Percentiles rank a stretch among this genome's conserved stretches.
Evolutionary conservation across 2,329 filamentous ascomycete species (phyloP).

Genomic region (Cladophialophora psammophila): DNA sequence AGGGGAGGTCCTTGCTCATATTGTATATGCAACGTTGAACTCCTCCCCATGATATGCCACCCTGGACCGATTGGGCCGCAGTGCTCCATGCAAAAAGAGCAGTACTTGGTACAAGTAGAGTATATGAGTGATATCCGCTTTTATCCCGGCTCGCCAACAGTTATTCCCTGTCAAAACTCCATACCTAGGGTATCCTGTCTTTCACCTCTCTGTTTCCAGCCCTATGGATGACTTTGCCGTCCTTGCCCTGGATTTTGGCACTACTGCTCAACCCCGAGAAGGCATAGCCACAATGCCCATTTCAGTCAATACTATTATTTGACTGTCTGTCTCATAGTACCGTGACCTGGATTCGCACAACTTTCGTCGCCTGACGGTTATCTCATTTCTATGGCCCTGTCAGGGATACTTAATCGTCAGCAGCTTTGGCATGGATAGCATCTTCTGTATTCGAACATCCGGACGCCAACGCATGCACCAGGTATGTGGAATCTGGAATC

Average conservation of each 20-base stretch:
- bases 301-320: background rate
- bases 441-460: background rate
- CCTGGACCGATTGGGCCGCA: slow-evolving; percentile 1
- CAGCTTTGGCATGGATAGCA: background rate
- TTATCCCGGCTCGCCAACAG: background rate
- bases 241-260: background rate
- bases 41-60: background rate
- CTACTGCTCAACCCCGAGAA: slow-evolving; percentile 2
- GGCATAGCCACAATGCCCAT: slow-evolving; percentile 15
- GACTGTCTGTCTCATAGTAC: background rate
- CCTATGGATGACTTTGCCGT: slow-evolving; percentile 11
- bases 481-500: slow-evolving; percentile 12
- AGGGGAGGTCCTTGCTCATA: background rate
- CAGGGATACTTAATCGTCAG: background rate
- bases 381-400: background rate
- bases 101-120: too few species aligned
- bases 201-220: slow-evolving; percentile 14
- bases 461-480: background rate
- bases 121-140: background rate
- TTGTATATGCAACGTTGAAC: background rate
- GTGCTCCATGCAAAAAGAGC: background rate
- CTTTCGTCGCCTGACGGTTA: background rate
- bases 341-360: background rate
- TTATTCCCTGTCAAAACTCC: background rate
- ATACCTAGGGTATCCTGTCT: slow-evolving; percentile 5